Percentiles rank a stretch among this genome's conserved stretches.
These are phyloP conservation scores for Pontederia paniculata DNA, from an alignment of 176 grass and related monocot species.

Conservation along the genomic window DNA sequence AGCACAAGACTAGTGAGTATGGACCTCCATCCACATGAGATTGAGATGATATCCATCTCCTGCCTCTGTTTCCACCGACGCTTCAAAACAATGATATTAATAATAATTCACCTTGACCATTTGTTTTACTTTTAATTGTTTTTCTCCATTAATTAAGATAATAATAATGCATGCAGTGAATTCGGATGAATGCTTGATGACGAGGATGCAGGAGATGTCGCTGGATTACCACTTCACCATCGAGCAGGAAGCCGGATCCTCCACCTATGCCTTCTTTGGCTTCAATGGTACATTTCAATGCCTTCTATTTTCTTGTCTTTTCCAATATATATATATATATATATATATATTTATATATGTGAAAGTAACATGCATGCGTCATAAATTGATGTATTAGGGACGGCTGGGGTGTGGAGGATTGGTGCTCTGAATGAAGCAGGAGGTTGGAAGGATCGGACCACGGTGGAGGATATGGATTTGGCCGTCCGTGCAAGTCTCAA, in stretches of 20 bases:
- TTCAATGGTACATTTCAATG: constrained; percentile 1
- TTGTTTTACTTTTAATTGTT: too few relatives aligned
- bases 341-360: too few relatives aligned
- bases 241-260: constrained; percentile 8
- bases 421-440: constrained; percentile 2
- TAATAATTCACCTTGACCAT: too few relatives aligned
- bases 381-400: not conserved
- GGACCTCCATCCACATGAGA: too few relatives aligned
- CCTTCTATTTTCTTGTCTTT: too few relatives aligned
- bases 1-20: too few relatives aligned
- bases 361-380: too few relatives aligned
- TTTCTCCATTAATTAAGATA: too few relatives aligned
- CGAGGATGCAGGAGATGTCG: constrained; percentile 16
- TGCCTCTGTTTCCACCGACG: too few relatives aligned
- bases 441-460: constrained; percentile 9
- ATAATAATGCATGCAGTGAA: not conserved
- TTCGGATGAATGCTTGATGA: constrained; percentile 14
- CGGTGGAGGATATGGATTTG: constrained; percentile 8
- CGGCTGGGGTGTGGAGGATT: constrained; percentile 10
- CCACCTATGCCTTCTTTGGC: constrained; percentile 3
- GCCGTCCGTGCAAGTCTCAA: constrained; percentile 11
- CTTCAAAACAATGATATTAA: too few relatives aligned
- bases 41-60: too few relatives aligned
- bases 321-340: too few relatives aligned
- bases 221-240: constrained; percentile 12